Conservation (phyloP, 768 basidiomycete genomes). For the Thelephora aurantiotincta region DNA sequence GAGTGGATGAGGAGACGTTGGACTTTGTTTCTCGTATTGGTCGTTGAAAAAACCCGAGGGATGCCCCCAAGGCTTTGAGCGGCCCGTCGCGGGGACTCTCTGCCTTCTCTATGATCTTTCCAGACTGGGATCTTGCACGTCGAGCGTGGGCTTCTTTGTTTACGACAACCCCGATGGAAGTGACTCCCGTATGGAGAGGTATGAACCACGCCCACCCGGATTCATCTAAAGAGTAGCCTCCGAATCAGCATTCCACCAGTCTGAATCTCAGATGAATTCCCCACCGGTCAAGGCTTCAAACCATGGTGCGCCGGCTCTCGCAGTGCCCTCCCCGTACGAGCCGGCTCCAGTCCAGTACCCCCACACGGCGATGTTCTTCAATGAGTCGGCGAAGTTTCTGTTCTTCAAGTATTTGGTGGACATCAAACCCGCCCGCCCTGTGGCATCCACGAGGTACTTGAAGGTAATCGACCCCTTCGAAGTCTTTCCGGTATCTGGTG, state of each 20-base stretch:
- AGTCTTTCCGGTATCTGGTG: constrained; percentile 14
- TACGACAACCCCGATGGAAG: too few relatives aligned
- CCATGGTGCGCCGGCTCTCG: constrained; percentile 21
- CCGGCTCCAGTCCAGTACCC: constrained; percentile 53
- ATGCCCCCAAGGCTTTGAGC: too few relatives aligned
- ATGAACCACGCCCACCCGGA: too few relatives aligned
- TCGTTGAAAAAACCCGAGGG: background rate
- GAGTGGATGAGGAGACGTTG: background rate
- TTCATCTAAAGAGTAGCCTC: background rate
- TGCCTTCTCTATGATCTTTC: too few relatives aligned
- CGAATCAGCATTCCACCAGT: background rate
- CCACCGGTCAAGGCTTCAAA: constrained; percentile 54
- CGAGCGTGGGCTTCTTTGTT: too few relatives aligned
- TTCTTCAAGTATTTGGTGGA: constrained; percentile 56
- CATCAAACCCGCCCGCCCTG: too few relatives aligned
- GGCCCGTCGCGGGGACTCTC: too few relatives aligned
- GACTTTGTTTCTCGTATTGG: constrained; percentile 1
- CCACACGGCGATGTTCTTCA: constrained; percentile 69
- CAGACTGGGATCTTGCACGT: too few relatives aligned
- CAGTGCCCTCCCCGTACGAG: constrained; percentile 24
- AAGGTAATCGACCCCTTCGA: too few relatives aligned
- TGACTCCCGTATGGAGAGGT: too few relatives aligned
- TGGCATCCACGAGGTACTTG: too few relatives aligned
- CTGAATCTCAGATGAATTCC: constrained; percentile 5
- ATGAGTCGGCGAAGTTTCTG: constrained; percentile 48